Conservation (phyloP, 2,329 filamentous ascomycete genomes). For the Penicillium sclerotiorum region DNA sequence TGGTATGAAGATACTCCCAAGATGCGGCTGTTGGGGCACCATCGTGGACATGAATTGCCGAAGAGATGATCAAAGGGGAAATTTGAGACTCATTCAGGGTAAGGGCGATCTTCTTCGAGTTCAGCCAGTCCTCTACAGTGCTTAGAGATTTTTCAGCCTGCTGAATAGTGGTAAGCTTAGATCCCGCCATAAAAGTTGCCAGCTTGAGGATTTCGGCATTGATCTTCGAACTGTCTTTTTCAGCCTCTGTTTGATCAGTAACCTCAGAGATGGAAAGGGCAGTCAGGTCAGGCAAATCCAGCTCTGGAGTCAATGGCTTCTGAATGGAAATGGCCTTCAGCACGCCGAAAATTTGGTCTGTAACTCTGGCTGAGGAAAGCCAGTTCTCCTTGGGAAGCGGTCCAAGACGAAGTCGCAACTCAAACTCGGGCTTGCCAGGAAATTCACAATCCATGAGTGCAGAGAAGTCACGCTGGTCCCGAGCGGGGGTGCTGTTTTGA, state of each 20-base stretch:
- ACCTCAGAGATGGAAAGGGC: constrained; percentile 27
- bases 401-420: constrained; percentile 42
- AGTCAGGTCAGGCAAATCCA: constrained; percentile 32
- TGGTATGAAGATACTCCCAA: constrained; percentile 46
- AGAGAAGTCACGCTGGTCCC: constrained; percentile 42
- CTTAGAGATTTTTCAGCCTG: constrained; percentile 33
- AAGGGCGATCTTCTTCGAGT: constrained; percentile 27
- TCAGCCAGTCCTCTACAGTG: constrained; percentile 36
- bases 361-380: constrained; percentile 37
- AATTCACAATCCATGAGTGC: constrained; percentile 47
- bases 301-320: constrained; percentile 32
- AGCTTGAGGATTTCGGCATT: constrained; percentile 38
- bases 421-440: constrained; percentile 36
- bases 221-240: constrained; percentile 38
- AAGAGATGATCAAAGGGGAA: constrained; percentile 26
- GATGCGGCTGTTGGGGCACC: constrained; percentile 35
- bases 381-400: constrained; percentile 42
- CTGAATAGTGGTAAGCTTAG: constrained; percentile 32
- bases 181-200: constrained; percentile 37
- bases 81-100: constrained; percentile 20
- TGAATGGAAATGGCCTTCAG: constrained; percentile 35
- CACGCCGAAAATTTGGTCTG: constrained; percentile 39
- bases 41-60: constrained; percentile 28
- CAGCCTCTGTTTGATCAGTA: constrained; percentile 38
- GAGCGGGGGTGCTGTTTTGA: constrained; percentile 28